A percentile compares a stretch with the other conserved stretches of the same genome.
phyloP scores from a whole-genome alignment of 2,329 filamentous ascomycete species.

The Alternaria brassicicola region DNA sequence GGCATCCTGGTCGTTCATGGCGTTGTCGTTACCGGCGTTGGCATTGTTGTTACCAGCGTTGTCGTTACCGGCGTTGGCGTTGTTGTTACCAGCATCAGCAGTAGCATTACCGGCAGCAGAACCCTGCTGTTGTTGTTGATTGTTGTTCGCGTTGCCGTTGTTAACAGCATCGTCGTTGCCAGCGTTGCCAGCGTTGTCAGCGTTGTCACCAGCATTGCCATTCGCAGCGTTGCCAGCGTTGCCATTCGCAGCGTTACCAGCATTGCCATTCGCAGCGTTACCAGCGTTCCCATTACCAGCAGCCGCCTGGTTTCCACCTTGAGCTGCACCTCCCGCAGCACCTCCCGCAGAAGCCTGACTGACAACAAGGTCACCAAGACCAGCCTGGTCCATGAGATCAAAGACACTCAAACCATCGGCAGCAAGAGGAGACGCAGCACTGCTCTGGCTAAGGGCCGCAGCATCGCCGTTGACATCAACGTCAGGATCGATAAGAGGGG shows the following conservation, averaged over 20 bases:
- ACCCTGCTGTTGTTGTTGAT: constrained; percentile 10
- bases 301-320: constrained; percentile 26
- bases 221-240: no score
- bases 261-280: constrained; percentile 2
- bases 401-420: constrained; percentile 69
- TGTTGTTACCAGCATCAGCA: constrained; percentile 24
- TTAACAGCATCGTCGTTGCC: constrained; percentile 11
- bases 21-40: constrained; percentile 15
- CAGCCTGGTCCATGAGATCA: constrained; percentile 65
- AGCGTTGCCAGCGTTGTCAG: constrained; percentile 1
- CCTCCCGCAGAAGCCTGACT: constrained; percentile 37
- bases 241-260: constrained; percentile 24
- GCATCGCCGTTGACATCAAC: constrained; percentile 63
- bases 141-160: constrained; percentile 13
- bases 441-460: constrained; percentile 65
- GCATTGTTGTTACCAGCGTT: constrained; percentile 12
- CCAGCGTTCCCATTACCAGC: not conserved
- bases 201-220: not conserved
- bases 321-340: constrained; percentile 36
- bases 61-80: constrained; percentile 15
- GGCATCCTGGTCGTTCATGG: not conserved
- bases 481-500: constrained; percentile 70
- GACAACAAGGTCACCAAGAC: constrained; percentile 66
- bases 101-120: constrained; percentile 12
- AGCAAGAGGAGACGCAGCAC: constrained; percentile 60